Evolutionary conservation across 768 basidiomycete genomes (phyloP), one percentile per base, ranked within the genome.

Genomic region (Agaricus subrufescens): DNA sequence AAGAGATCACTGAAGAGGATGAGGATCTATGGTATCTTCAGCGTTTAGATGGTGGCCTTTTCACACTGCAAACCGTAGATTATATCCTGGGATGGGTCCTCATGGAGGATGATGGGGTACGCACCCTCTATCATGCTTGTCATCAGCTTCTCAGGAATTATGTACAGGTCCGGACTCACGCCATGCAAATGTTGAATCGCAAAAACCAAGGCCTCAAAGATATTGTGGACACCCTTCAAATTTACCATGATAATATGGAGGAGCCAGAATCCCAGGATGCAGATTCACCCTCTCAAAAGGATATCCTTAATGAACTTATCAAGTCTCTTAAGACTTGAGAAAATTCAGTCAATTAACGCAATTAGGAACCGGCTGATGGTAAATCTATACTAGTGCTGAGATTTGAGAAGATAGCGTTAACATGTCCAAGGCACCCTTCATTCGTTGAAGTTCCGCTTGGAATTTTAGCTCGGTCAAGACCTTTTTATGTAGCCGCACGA

Each of bases 91-190:
- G 90, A 4, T 99, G 97, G 97, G 71, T 98, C 27, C 81, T 85
- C 54, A 95, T 98, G 94, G 97, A 99, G 71, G 96, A 98, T 63
- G 96, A 98, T 63, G 97, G 96, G 38, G 97, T 97, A 73, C 54
- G 90, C 25, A 50, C 15, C 4, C 71, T 3, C 0, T 58, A 12
- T 58, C 49, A 10, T 14, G 15, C 29, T 11, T 46, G 19, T 5
- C 43, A 2, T 19, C 14, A 15, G 15, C 25, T 47, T 6, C 4
- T 7, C 23, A 19, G 58, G 23, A 23, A 29, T 15, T n/a, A 40
- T 29, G 30, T 14, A 34, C 63, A 98, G 96, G 85, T 94, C 50
- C 87, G 85, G 47, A 72, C 73, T 10, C 96, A 98, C 70, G 75
- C 86, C 6, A 67, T 78, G 52, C 82, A 85, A 63, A 88, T 98